Evolutionary conservation across 306 rosid species (phyloP).

Genomic region (Cucurbita maxima): DNA sequence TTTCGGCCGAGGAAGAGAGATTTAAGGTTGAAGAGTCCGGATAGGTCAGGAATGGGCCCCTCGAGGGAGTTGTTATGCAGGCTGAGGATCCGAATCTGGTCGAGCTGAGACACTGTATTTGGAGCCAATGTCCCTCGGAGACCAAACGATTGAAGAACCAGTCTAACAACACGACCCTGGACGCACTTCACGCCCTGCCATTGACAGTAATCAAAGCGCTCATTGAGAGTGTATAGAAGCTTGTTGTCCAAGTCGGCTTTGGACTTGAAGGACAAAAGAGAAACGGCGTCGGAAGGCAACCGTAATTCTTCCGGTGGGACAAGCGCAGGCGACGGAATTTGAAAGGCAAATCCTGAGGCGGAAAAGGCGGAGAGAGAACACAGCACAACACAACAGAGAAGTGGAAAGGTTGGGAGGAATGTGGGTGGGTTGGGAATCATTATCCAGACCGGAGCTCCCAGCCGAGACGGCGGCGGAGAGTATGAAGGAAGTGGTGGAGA

Average conservation of each 20-base stretch:
- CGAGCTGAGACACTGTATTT: conserved; percentile 39
- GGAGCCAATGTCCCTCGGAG: conserved; percentile 51
- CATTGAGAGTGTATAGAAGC: conserved; percentile 48
- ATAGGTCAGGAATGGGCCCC: conserved; percentile 72
- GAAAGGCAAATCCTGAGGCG: not conserved
- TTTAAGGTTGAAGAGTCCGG: conserved; percentile 46
- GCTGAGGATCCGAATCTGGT: conserved; percentile 68
- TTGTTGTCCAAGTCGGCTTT: conserved; percentile 63
- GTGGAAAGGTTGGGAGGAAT: not conserved
- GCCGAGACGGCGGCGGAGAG: not conserved
- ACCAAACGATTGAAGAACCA: conserved; percentile 21
- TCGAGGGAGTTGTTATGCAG: conserved; percentile 65
- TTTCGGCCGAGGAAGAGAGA: conserved; percentile 47
- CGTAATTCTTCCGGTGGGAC: not conserved
- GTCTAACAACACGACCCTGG: conserved; percentile 56
- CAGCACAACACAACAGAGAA: not conserved
- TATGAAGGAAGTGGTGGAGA: not conserved
- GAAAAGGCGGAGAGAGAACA: not conserved
- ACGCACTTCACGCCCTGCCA: conserved; percentile 86
- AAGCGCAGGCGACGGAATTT: not conserved
- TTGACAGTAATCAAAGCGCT: conserved; percentile 62
- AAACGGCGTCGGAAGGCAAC: conserved; percentile 45
- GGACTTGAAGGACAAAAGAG: conserved; percentile 50
- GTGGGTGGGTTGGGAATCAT: not conserved
- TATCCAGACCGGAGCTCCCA: not conserved